These are phyloP conservation scores for Geranium rotundifolium DNA, from an alignment of 345 rosid species.

Conservation along the genomic window DNA sequence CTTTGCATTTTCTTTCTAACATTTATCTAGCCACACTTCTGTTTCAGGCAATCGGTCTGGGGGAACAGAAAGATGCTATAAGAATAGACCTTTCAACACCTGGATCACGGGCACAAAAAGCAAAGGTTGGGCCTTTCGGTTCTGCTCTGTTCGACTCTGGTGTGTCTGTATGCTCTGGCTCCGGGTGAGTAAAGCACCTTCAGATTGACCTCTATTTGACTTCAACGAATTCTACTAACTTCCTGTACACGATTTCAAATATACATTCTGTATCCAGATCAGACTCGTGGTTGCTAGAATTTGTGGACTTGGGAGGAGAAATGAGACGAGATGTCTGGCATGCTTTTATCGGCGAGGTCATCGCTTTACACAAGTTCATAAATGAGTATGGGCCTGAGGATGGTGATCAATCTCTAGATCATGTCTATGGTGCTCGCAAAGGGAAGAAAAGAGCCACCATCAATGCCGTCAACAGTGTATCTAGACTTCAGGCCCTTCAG, in stretches of 20 bases:
- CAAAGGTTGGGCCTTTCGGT: conserved; percentile 93
- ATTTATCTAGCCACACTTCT: background rate
- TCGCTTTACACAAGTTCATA: conserved; percentile 71
- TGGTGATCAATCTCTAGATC: conserved; percentile 38
- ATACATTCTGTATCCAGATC: conserved; percentile 15
- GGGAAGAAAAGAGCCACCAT: conserved; percentile 69
- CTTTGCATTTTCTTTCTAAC: too few species aligned
- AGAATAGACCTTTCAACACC: conserved; percentile 62
- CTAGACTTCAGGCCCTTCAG: conserved; percentile 90
- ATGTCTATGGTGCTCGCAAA: conserved; percentile 68
- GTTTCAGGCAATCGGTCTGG: conserved; percentile 53
- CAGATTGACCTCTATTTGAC: too few species aligned
- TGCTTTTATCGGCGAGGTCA: conserved; percentile 71
- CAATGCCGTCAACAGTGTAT: conserved; percentile 57
- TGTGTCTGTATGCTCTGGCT: conserved; percentile 57
- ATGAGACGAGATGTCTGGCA: conserved; percentile 91
- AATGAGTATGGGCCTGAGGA: conserved; percentile 66
- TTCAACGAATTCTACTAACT: too few species aligned
- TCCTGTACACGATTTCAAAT: too few species aligned
- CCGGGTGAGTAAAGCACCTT: background rate
- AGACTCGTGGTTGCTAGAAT: conserved; percentile 77
- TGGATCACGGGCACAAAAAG: conserved; percentile 49
- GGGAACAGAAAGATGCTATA: conserved; percentile 39
- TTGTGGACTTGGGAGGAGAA: conserved; percentile 95
- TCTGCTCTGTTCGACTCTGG: conserved; percentile 77